Percentiles rank a stretch among this genome's conserved stretches.
Conservation (phyloP, 306 rosid genomes). For the Pyrus betulifolia region DNA sequence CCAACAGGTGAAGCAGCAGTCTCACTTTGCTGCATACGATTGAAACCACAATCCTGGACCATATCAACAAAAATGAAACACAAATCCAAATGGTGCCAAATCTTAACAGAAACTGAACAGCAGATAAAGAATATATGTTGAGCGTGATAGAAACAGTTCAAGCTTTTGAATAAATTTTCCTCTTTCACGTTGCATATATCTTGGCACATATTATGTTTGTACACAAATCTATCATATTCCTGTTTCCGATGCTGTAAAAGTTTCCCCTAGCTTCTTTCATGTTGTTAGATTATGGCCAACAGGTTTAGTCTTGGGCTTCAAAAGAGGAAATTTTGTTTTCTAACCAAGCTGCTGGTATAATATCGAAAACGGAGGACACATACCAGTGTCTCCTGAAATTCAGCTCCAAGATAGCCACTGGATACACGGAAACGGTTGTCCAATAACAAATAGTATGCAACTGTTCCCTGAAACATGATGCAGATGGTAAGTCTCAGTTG, state of each 20-base stretch:
- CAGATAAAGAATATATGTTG: neutral
- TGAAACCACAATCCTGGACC: slow-evolving; percentile 57
- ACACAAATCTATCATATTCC: neutral
- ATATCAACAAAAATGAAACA: neutral
- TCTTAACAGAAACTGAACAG: neutral
- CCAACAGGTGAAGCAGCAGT: slow-evolving; percentile 55
- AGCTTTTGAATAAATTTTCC: neutral
- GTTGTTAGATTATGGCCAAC: neutral
- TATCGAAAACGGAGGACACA: neutral
- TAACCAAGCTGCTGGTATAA: neutral
- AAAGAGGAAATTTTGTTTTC: neutral
- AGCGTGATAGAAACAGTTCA: neutral
- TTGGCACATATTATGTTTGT: neutral
- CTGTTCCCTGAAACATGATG: slow-evolving; percentile 71
- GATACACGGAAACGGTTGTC: slow-evolving; percentile 77
- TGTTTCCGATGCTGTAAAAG: neutral
- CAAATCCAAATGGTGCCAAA: neutral
- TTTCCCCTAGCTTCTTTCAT: neutral
- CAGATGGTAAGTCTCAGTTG: slow-evolving; percentile 15
- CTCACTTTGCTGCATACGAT: slow-evolving; percentile 43
- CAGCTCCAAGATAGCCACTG: slow-evolving; percentile 89
- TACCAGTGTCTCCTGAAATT: slow-evolving; percentile 84
- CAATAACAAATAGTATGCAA: slow-evolving; percentile 74
- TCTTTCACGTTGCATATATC: neutral
- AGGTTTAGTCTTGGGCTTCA: neutral